Evolutionary conservation across 257 asterid species (phyloP), one percentile per base, ranked within the genome.

Genomic region (Lantana camara): DNA sequence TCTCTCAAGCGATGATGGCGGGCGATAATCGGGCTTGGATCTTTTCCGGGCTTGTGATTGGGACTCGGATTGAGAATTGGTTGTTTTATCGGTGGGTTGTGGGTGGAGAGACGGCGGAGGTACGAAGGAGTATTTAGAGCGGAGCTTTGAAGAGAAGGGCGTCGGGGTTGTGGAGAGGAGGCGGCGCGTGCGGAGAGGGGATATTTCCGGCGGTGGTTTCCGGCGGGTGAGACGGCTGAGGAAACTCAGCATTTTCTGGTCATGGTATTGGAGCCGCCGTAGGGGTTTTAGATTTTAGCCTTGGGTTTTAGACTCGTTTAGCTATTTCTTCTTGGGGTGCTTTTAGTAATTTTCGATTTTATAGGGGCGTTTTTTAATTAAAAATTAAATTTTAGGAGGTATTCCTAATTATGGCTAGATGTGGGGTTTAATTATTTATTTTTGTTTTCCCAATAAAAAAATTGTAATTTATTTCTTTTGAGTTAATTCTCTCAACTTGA

Each of bases 1-100:
- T 24, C 81, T 76, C 24, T 82, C 87, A 3, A 92, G 83, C 11
- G 98, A 89, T 9, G 98, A 92, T 7, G 95, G 97, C 6, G 98
- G 97, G 9, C 96, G 92, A 73, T 83, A 89, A 7, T 85, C 83
- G 48, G 92, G 77, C 68, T 87, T 85, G 48, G 82, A 48, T 10
- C 57, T 75, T 57, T 75, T 79, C 60, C 46, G 72, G 71, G 52
- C 16, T 59, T 38, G 46, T 24, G 57, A 30, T 16, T 62, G 56
- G 65, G 72, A 73, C 40, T 55, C 63, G 4, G 80, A 40, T 23
- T 17, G 68, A 15, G 19, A 24, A 17, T n/a, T 50, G 38, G 85
- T 64, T 62, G 3, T 55, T 16, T 69, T 71, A 38, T 63, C 19
- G 30, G 74, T 74, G 78, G 79, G 52, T 50, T 34, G 66, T 27